phyloP scores from a whole-genome alignment of 1,284 basidiomycete genomes.

The Irpex sp. region DNA sequence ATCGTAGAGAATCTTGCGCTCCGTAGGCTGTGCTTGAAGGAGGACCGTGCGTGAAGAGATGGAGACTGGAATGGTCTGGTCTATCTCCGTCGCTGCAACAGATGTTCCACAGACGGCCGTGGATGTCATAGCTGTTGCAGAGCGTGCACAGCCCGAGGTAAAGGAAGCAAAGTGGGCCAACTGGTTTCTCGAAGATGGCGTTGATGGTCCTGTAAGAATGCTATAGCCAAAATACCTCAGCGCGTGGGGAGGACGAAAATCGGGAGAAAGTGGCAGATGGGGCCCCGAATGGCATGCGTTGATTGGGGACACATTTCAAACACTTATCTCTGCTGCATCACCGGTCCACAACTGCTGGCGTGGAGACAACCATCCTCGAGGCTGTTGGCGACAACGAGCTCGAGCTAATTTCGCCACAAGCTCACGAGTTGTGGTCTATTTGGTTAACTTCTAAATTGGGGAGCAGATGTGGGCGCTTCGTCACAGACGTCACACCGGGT shows the following conservation, averaged over 20 bases:
- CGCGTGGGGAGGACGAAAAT: neutral
- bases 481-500: neutral
- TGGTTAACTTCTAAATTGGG: neutral
- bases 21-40: neutral
- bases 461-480: neutral
- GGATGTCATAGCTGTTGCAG: neutral
- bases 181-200: neutral
- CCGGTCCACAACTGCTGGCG: neutral
- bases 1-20: too few relatives aligned
- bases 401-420: conserved; percentile 16
- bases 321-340: conserved; percentile 10
- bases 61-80: neutral
- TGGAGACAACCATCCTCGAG: conserved; percentile 2
- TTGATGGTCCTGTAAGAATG: neutral
- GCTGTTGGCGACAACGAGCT: neutral
- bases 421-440: conserved; percentile 7
- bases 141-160: neutral
- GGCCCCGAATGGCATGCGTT: neutral
- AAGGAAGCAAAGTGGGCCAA: neutral
- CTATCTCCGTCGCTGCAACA: neutral
- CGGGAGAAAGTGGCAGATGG: neutral
- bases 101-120: neutral
- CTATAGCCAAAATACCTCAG: conserved; percentile 1
- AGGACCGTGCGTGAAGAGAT: neutral
- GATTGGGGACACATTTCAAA: neutral